Conservation (phyloP, 805 yeast species). For the Novakomyces olei region DNA sequence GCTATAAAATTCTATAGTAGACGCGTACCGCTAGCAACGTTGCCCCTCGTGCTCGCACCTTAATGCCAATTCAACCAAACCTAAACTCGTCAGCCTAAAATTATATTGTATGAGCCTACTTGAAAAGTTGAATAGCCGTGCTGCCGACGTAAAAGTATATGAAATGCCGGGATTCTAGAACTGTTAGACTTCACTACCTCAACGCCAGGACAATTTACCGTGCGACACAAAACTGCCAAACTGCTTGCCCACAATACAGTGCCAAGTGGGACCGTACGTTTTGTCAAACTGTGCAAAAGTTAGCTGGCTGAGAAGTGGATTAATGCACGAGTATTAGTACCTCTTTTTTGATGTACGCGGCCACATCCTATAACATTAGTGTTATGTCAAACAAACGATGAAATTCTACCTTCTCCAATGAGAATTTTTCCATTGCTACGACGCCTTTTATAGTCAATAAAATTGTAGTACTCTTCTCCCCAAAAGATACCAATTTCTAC, state of each 20-base stretch:
- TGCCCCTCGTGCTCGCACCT: no score
- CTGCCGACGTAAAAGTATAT: constrained; percentile 33
- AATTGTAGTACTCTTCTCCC: background rate
- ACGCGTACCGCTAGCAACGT: no score
- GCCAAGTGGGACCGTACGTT: constrained; percentile 38
- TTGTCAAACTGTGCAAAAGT: constrained; percentile 23
- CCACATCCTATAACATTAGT: constrained; percentile 22
- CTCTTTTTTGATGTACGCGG: constrained; percentile 34
- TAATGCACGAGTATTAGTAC: constrained; percentile 6
- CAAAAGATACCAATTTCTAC: constrained; percentile 12
- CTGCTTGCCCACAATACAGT: constrained; percentile 36
- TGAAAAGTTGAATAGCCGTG: constrained; percentile 32
- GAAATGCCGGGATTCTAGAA: constrained; percentile 24
- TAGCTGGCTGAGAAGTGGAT: background rate
- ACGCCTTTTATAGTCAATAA: constrained; percentile 13
- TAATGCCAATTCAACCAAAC: no score
- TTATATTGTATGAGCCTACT: no score
- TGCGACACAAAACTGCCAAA: constrained; percentile 45
- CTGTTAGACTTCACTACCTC: no score
- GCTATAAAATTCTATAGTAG: no score
- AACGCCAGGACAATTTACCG: constrained; percentile 18
- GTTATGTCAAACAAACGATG: background rate
- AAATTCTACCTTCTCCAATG: constrained; percentile 19
- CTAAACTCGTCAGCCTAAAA: no score
- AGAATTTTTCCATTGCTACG: constrained; percentile 24